Evolutionary conservation across 257 asterid species (phyloP), one percentile per base, ranked within the genome.

Genomic region (Osmanthus fragrans): DNA sequence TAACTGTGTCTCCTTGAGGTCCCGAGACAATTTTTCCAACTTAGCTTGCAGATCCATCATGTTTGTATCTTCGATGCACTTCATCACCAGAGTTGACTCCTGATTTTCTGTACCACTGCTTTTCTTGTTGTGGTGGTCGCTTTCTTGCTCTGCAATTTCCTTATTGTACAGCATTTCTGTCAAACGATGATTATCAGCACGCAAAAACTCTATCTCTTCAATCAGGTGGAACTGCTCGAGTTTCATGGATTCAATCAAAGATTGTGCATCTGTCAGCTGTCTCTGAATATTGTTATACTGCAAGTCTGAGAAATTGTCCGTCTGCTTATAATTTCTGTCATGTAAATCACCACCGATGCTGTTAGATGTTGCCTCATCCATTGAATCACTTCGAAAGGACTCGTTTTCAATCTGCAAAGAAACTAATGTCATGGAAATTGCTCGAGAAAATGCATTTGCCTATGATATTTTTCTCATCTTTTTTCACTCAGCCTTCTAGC

Each of bases 221-320:
- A 84, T 79, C 67, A 88, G 86, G 74, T 83, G 78, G 71, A 82
- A 77, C 81, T 90, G 92, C 80, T 88, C 79, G 72, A 77, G 45
- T 75, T 88, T 87, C 94, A 89, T 82, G 80, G 82, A 82, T 83
- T 84, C 86, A 45, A 84, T 82, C 82, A 82, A 79, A 75, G 79
- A 65, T 78, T 79, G 87, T 69, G 91, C 85, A 78, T 90, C 83
- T 81, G 73, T 78, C 84, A 90, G 85, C 79, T 89, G 89, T 74
- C 82, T 83, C 78, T 86, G 84, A 39, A 77, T 79, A 51, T 82
- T 84, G 34, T 69, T 81, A 80, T 71, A 51, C 77, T 85, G 91
- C 80, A 65, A 80, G 76, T 78, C 74, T 72, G 74, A 73, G 70
- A 78, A 45, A 63, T 67, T 66, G 23, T 74, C 83, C 64, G 9